These are phyloP conservation scores for Exophiala viscosa DNA, from an alignment of 2,329 filamentous ascomycete genomes.

Conservation along the genomic window DNA sequence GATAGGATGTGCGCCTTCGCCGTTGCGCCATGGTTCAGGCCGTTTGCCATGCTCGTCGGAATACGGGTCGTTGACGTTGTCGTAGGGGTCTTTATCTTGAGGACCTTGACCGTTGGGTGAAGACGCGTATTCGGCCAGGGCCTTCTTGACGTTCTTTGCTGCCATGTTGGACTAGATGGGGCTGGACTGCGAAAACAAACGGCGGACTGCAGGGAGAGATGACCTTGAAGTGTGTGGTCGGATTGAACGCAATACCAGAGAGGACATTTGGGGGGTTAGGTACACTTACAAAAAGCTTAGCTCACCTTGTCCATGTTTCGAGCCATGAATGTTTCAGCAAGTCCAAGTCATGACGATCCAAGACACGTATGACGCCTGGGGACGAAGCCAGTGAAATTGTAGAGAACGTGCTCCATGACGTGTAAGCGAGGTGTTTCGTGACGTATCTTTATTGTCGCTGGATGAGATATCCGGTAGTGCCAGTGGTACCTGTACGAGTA, in stretches of 20 bases:
- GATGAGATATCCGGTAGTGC: not conserved
- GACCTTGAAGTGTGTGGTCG: not conserved
- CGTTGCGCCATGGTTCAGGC: slow-evolving; percentile 28
- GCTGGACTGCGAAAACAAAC: not conserved
- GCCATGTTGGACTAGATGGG: not conserved
- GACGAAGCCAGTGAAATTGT: no score
- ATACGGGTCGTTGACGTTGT: not conserved
- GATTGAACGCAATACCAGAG: not conserved
- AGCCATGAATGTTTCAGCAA: no score
- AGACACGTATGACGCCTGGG: no score
- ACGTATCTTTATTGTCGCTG: not conserved
- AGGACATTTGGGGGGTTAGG: no score
- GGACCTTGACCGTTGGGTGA: not conserved
- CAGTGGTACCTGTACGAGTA: no score
- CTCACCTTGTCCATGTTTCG: no score
- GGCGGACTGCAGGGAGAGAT: not conserved
- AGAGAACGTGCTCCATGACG: no score
- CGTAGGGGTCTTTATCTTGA: not conserved
- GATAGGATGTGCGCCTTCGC: slow-evolving; percentile 60
- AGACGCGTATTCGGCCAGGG: not conserved
- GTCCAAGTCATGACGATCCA: no score
- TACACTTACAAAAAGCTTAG: no score
- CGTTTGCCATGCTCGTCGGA: not conserved
- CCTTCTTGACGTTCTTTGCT: not conserved
- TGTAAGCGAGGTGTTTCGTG: no score